Evolutionary conservation across 2,329 filamentous ascomycete species (phyloP), one percentile per base, ranked within the genome.

Genomic region (Aphanoascus verrucosus): DNA sequence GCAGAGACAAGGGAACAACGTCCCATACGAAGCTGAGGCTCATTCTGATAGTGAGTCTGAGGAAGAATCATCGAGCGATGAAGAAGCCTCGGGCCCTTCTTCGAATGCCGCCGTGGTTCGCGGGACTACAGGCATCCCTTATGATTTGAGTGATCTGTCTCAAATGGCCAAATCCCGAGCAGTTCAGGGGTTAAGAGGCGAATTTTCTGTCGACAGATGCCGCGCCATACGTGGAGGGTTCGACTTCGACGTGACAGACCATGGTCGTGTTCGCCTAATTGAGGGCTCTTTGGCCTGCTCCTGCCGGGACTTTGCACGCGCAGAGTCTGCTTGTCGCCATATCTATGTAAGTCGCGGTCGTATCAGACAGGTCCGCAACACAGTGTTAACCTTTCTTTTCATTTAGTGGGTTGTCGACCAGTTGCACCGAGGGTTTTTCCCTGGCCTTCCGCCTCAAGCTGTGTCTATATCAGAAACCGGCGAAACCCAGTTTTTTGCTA

Each of bases 371-470:
- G 20, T 28, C 5, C 41, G 15, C 15, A 11, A 32, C 8, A 32
- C 17, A 44, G 49, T 46, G 31, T 50, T 56, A 35, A 56, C 17
- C 9, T 9, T 35, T 28, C 19, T n/a, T 34, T n/a, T 12, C 9
- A 17, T 50, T 15, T 57, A 72, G 69, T 72, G 69, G 69, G 62
- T 72, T 55, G 61, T 69, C 44, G 69, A 72, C 55, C 67, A 71
- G 55, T 63, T 72, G 19, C 67, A 70, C 57, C 59, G 64, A 56
- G 64, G 62, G 52, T 63, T 71, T 52, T 54, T 64, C n/a, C 55
- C 67, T 40, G 54, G 59, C 42, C 59, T 60, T 44, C 63, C 62
- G 40, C 55, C 63, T 28, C 58, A 59, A 28, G 62, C 61, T 40
- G 58, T 70, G 5, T 58, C 60, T n/a, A 56, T 71, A 23, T 62